Conservation (phyloP, 1,284 basidiomycete genomes). For the Cutaneotrichosporon mucoides region DNA sequence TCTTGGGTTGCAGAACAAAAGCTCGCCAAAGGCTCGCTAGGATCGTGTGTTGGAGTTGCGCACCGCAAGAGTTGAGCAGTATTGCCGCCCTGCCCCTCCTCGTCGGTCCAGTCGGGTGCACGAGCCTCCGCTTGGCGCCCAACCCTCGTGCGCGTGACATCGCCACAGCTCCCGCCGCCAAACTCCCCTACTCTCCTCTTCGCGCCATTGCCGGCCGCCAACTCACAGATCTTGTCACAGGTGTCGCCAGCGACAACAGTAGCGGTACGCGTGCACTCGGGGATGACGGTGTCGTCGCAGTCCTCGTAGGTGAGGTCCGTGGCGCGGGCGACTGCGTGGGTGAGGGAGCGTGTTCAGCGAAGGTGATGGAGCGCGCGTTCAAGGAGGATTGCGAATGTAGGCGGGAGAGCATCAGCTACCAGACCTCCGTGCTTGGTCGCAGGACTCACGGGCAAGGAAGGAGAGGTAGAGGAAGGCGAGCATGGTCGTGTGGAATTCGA, state of each 20-base stretch:
- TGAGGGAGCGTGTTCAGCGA: background rate
- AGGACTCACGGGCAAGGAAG: conserved; percentile 32
- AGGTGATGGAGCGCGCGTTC: background rate
- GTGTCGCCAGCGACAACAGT: conserved; percentile 46
- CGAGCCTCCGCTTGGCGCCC: no score
- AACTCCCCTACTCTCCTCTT: background rate
- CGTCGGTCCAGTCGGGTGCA: no score
- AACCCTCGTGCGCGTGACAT: background rate
- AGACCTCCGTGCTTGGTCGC: background rate
- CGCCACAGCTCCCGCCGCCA: background rate
- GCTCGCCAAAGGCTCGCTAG: no score
- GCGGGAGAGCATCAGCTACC: background rate
- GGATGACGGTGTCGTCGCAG: background rate
- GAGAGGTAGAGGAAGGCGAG: conserved; percentile 3
- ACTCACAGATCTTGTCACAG: conserved; percentile 50
- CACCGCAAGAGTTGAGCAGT: no score
- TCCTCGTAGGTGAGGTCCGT: no score
- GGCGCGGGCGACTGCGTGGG: conserved; percentile 8
- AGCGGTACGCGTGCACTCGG: conserved; percentile 44
- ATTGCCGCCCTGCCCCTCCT: no score
- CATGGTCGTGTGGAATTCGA: background rate
- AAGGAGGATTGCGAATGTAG: no score
- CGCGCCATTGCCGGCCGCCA: background rate
- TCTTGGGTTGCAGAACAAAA: no score
- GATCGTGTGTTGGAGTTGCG: no score